Evolutionary conservation across 2,329 filamentous ascomycete species (phyloP).

Genomic region (Ophiocordyceps sinensis): DNA sequence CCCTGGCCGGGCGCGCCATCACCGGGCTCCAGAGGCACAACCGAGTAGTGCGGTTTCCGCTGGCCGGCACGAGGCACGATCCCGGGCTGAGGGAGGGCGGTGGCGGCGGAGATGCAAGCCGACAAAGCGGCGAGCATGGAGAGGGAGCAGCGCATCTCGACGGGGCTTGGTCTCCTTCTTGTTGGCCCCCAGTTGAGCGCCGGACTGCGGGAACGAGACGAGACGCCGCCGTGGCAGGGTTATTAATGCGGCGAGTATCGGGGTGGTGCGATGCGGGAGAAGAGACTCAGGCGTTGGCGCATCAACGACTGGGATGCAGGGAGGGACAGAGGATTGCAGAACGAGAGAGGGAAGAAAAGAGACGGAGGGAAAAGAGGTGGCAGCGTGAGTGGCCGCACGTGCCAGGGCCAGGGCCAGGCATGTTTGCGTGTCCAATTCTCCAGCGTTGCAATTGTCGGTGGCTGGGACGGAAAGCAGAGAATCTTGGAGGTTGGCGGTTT

Average conservation of each 20-base stretch:
- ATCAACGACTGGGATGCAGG: too few relatives aligned
- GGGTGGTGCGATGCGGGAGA: background rate
- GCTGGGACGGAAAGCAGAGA: background rate
- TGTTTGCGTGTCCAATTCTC: background rate
- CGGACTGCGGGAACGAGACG: background rate
- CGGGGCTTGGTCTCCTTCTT: background rate
- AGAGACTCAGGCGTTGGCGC: too few relatives aligned
- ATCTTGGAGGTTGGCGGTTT: background rate
- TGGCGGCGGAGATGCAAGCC: conserved; percentile 10
- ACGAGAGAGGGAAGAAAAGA: too few relatives aligned
- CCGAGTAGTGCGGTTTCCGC: conserved; percentile 20
- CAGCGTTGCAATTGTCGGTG: background rate
- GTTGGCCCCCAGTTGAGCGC: background rate
- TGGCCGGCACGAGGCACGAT: conserved; percentile 10
- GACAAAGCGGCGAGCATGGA: conserved; percentile 16
- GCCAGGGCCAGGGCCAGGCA: background rate
- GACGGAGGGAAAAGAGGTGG: too few relatives aligned
- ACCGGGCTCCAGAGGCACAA: conserved; percentile 23
- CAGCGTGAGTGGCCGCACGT: too few relatives aligned
- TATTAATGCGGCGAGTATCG: background rate
- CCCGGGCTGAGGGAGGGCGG: conserved; percentile 14
- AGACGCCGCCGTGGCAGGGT: background rate
- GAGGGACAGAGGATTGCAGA: too few relatives aligned
- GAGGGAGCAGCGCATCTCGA: conserved; percentile 17
- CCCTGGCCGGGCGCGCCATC: conserved; percentile 8